Evolutionary conservation across 2,329 filamentous ascomycete species (phyloP).

Genomic region (Rugonectria rugulosa): DNA sequence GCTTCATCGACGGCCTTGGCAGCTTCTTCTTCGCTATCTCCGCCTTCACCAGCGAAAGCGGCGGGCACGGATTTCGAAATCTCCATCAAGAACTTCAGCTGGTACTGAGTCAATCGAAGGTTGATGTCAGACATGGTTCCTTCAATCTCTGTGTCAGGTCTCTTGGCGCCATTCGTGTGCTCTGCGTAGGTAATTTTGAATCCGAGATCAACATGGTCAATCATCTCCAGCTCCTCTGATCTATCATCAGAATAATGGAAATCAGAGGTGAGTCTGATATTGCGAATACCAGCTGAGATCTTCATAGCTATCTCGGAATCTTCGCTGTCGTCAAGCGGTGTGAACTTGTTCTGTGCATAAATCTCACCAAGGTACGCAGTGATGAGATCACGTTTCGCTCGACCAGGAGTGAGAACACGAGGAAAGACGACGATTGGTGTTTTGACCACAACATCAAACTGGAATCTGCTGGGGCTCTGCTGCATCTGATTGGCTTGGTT

Average conservation of each 20-base stretch:
- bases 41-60: slow-evolving; percentile 75
- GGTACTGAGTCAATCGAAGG: slow-evolving; percentile 85
- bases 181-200: slow-evolving; percentile 94
- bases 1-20: slow-evolving; percentile 74
- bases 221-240: slow-evolving; percentile 91
- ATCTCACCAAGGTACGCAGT: slow-evolving; percentile 97
- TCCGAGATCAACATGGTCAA: slow-evolving; percentile 93
- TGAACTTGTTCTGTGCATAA: slow-evolving; percentile 93
- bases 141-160: slow-evolving; percentile 91
- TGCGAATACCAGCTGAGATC: slow-evolving; percentile 87
- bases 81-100: slow-evolving; percentile 88
- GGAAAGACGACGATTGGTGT: slow-evolving; percentile 98
- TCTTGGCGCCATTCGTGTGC: slow-evolving; percentile 76
- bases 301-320: slow-evolving; percentile 83
- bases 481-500: slow-evolving; percentile 94
- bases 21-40: slow-evolving; percentile 77
- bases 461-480: slow-evolving; percentile 86
- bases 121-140: slow-evolving; percentile 95
- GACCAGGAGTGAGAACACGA: slow-evolving; percentile 73
- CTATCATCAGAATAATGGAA: slow-evolving; percentile 79
- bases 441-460: slow-evolving; percentile 91
- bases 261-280: slow-evolving; percentile 88
- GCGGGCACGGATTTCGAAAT: slow-evolving; percentile 87
- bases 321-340: slow-evolving; percentile 79
- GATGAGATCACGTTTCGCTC: slow-evolving; percentile 78